phyloP scores from a whole-genome alignment of 805 yeast species.

The Kluyveromyces nonfermentans region DNA sequence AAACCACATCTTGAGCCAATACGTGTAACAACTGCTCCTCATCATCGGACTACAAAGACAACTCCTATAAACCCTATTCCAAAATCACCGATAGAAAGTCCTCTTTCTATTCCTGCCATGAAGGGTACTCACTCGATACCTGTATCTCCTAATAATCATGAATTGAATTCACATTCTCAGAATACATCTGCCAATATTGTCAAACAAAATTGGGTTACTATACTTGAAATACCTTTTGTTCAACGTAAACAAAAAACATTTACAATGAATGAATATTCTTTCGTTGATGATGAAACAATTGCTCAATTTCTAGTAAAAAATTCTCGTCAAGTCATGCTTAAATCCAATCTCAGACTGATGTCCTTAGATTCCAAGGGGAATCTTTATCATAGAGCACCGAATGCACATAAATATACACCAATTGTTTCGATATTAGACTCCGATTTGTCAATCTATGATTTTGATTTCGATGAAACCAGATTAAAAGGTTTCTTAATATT shows the following conservation, averaged over 20 bases:
- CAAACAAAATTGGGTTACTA: conserved; percentile 21
- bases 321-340: not conserved
- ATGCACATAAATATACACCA: not conserved
- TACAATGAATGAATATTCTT: conserved; percentile 4
- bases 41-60: not conserved
- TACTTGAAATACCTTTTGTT: conserved; percentile 21
- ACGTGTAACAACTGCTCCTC: not conserved
- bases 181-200: conserved; percentile 7
- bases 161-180: not conserved
- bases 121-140: not conserved
- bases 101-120: conserved; percentile 2
- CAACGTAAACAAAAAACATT: not conserved
- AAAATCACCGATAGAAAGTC: not conserved
- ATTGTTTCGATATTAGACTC: conserved; percentile 31
- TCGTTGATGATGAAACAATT: conserved; percentile 4
- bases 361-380: conserved; percentile 6
- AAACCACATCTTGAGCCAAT: not conserved
- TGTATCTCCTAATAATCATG: not conserved
- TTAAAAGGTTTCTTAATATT: conserved; percentile 54
- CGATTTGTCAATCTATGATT: conserved; percentile 68
- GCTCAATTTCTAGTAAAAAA: conserved; percentile 2
- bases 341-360: conserved; percentile 4
- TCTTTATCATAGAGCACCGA: not conserved
- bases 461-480: conserved; percentile 56
- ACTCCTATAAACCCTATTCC: not conserved